A percentile compares a stretch with the other conserved stretches of the same genome.
These are phyloP conservation scores for Pseudoturritis turrita DNA, from an alignment of 345 rosid species.

Conservation along the genomic window DNA sequence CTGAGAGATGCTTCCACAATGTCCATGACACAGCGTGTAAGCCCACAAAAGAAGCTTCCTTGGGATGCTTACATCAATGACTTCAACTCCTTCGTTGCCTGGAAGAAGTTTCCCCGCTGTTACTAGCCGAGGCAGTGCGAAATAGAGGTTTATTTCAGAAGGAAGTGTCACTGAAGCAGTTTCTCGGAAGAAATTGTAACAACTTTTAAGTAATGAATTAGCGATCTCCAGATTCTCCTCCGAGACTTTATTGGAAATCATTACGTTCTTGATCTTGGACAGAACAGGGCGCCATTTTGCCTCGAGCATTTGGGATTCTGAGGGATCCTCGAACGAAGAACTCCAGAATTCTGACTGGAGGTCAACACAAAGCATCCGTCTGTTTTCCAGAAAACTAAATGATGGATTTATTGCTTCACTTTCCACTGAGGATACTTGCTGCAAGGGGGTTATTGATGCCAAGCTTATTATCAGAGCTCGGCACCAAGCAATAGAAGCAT, in stretches of 20 bases:
- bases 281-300: constrained; percentile 67
- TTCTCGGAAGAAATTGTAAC: constrained; percentile 80
- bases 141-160: constrained; percentile 58
- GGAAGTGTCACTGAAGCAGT: constrained; percentile 65
- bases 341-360: constrained; percentile 63
- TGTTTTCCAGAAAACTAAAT: constrained; percentile 42
- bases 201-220: constrained; percentile 60
- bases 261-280: constrained; percentile 57
- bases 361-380: constrained; percentile 67
- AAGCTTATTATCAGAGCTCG: constrained; percentile 65
- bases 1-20: constrained; percentile 60
- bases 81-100: constrained; percentile 64
- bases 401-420: constrained; percentile 33
- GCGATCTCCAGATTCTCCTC: constrained; percentile 71
- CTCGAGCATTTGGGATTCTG: constrained; percentile 50
- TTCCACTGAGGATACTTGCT: constrained; percentile 43
- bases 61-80: constrained; percentile 78
- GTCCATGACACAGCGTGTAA: constrained; percentile 67
- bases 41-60: constrained; percentile 98
- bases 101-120: constrained; percentile 42
- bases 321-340: constrained; percentile 59
- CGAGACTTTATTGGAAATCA: constrained; percentile 47
- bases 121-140: constrained; percentile 48
- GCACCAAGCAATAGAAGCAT: constrained; percentile 94
- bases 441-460: constrained; percentile 70